Conservation (phyloP, 495 filamentous ascomycete genomes). For the Talaromyces ruber region DNA sequence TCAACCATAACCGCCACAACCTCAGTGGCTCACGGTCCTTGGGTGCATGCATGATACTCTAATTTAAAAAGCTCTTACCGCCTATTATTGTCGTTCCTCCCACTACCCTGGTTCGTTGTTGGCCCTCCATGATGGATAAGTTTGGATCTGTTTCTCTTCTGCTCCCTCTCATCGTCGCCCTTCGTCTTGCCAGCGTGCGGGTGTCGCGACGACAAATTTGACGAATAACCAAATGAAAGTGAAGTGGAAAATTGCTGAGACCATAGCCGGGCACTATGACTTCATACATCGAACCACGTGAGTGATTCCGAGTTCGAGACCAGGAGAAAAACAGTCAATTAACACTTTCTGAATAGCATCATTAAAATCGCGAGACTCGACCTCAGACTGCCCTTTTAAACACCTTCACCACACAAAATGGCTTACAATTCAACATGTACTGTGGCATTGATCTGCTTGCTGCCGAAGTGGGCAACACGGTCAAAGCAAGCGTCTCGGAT, state of each 20-base stretch:
- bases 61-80: neutral
- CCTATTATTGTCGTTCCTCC: neutral
- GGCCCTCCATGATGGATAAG: neutral
- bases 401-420: neutral
- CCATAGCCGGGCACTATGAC: neutral
- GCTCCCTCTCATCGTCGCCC: neutral
- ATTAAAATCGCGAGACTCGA: neutral
- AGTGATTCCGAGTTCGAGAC: neutral
- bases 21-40: neutral
- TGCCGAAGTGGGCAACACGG: neutral
- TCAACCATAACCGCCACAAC: neutral
- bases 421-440: neutral
- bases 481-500: neutral
- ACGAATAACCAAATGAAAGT: neutral
- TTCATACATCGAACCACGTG: neutral
- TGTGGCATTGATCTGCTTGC: slow-evolving; percentile 2
- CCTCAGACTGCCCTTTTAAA: neutral
- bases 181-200: neutral
- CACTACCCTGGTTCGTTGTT: neutral
- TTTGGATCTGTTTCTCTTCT: neutral
- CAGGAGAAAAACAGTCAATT: neutral
- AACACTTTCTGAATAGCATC: neutral
- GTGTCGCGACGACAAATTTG: neutral
- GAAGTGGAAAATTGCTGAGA: neutral
- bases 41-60: neutral